Conservation (phyloP, 176 grass and related monocot genomes). For the Microstegium vimineum region DNA sequence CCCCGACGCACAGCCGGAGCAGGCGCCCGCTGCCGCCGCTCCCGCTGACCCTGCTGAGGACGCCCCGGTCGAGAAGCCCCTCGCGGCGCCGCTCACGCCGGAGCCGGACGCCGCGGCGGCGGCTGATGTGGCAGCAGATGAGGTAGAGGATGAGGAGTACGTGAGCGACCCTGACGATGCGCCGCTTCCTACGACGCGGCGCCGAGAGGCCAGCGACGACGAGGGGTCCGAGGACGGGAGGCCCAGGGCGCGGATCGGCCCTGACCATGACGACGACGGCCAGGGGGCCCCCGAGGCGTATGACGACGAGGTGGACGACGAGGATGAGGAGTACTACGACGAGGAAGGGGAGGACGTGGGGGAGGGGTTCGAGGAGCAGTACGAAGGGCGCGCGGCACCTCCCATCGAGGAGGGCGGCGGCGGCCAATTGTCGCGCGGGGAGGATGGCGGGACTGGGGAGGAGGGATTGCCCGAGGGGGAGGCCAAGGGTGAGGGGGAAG, state of each 20-base stretch:
- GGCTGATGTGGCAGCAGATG: conserved; percentile 10
- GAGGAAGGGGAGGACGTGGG: conserved; percentile 38
- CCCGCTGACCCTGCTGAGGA: not conserved
- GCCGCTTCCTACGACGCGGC: conserved; percentile 71
- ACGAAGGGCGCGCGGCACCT: conserved; percentile 15
- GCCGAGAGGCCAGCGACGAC: conserved; percentile 83
- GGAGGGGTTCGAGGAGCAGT: conserved; percentile 36
- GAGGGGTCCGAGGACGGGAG: conserved; percentile 68
- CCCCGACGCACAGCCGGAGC: conserved; percentile 20
- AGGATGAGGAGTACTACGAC: conserved; percentile 35
- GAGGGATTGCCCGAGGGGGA: conserved; percentile 17
- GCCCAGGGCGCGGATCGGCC: conserved; percentile 40
- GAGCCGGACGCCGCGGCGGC: conserved; percentile 23
- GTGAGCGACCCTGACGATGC: conserved; percentile 86
- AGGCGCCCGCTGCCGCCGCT: not conserved
- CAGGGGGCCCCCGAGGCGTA: conserved; percentile 72
- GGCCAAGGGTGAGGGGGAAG: conserved; percentile 33
- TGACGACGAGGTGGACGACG: conserved; percentile 63
- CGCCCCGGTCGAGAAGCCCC: conserved; percentile 11
- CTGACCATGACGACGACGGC: conserved; percentile 66
- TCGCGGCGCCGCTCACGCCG: conserved; percentile 18
- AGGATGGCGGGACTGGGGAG: conserved; percentile 25
- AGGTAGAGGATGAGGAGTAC: conserved; percentile 52
- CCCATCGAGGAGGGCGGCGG: conserved; percentile 9
- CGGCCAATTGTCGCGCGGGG: not conserved